Conservation (phyloP, 164 flowering plant species). For the Taxillus chinensis region DNA sequence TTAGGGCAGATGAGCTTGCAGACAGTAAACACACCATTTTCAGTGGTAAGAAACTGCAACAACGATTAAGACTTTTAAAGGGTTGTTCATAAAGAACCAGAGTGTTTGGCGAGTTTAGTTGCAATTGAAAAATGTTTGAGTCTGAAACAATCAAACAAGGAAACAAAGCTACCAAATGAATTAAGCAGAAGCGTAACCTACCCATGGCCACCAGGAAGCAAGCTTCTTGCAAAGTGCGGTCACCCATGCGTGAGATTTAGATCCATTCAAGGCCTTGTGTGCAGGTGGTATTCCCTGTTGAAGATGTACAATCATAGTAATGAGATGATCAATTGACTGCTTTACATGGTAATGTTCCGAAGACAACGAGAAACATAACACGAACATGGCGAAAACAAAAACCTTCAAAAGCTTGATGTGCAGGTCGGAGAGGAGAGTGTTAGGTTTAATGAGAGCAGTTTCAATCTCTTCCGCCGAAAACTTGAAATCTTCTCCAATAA, state of each 20-base stretch:
- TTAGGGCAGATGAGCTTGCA: neutral
- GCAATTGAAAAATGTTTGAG: too few species aligned
- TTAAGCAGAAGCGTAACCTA: constrained; percentile 22
- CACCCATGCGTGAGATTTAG: constrained; percentile 59
- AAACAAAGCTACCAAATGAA: neutral
- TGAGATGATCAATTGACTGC: neutral
- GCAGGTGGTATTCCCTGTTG: constrained; percentile 71
- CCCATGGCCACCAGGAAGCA: constrained; percentile 84
- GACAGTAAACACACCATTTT: too few species aligned
- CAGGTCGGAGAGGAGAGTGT: constrained; percentile 36
- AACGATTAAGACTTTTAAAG: too few species aligned
- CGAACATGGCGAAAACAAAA: neutral
- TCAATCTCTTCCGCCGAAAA: constrained; percentile 85
- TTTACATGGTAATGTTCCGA: neutral
- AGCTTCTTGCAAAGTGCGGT: constrained; percentile 61
- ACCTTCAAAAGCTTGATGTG: constrained; percentile 73
- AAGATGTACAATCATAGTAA: neutral
- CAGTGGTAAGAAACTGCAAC: too few species aligned
- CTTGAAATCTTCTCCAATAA: constrained; percentile 38
- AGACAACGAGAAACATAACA: neutral
- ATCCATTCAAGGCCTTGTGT: constrained; percentile 32
- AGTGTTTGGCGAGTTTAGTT: too few species aligned
- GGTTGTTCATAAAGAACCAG: too few species aligned
- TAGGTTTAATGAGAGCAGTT: constrained; percentile 44
- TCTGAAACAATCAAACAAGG: too few species aligned